Base-by-base conservation (phyloP, 2,329 filamentous ascomycete genomes). In the Cryphonectria radicalis region DNA sequence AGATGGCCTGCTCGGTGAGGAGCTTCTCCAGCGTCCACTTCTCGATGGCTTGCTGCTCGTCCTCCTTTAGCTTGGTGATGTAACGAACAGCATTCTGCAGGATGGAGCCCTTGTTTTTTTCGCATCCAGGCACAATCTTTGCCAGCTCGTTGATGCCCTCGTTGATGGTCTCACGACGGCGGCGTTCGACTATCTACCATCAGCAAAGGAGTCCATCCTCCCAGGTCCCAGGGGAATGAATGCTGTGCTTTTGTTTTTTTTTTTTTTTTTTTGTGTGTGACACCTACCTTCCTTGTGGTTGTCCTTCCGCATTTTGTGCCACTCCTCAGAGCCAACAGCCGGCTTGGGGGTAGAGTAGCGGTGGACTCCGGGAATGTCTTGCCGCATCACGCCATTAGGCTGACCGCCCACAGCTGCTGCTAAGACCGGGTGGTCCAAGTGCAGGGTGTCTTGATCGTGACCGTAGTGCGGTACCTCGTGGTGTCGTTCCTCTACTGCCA, bases 31-130 rank as follows among this genome's bases (percentile, higher is more conserved):
- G 85, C 4, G 93, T 95, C 93, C 93, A 96, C 82, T 97, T 94
- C 80, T 97, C 95, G 74, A 97, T 94, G 80, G 97, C 97, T 74
- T 96, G 93, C 22, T 92, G 90, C 80, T 97, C 95, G 76, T 97
- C 97, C 80, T 98, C 94, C 80, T 96, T 97, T 55, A 99, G 88
- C 78, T 98, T 94, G 14, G 91, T 92, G 79, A 99, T 98, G 84
- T 97, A 98, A 74, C 94, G 91, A 13, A 98, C 95, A 0, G 96
- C 94, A 46, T 95, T 93, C 79, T 97, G 93, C 53, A 99, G 85
- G 74, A 99, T 98, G 2, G 94, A 97, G 0, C 96, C 96, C 83
- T 99, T 99, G 85, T 99, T 98, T 87, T 98, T 99, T 82, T 99
- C 96, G 78, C 95, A 98, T 19, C 94, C 94, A 0, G 96, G 96